Evolutionary conservation across 345 rosid species (phyloP).

Genomic region (Camelina neglecta): DNA sequence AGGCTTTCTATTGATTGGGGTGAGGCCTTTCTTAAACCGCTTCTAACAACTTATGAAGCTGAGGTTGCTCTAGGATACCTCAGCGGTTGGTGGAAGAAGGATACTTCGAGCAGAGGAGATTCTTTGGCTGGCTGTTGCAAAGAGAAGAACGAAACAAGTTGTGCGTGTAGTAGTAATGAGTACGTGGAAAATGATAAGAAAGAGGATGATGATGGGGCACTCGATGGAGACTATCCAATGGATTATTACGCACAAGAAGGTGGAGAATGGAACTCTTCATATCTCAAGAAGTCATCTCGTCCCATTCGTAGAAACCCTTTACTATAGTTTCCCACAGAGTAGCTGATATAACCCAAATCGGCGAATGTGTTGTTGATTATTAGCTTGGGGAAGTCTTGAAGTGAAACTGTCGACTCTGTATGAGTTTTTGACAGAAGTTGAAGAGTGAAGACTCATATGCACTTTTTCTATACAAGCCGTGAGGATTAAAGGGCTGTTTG

Average conservation of each 20-base stretch:
- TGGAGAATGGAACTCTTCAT: constrained; percentile 93
- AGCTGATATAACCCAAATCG: background rate
- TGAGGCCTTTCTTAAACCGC: constrained; percentile 79
- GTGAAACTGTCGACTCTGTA: background rate
- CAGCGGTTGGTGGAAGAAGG: constrained; percentile 90
- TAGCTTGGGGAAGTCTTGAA: background rate
- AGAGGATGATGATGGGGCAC: constrained; percentile 32
- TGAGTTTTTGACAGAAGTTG: constrained; percentile 13
- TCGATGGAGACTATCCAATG: constrained; percentile 81
- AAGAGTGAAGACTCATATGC: constrained; percentile 13
- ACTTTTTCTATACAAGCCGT: background rate
- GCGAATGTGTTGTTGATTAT: background rate
- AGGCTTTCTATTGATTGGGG: constrained; percentile 98
- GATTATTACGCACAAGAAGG: constrained; percentile 97
- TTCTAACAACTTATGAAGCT: constrained; percentile 86
- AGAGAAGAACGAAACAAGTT: constrained; percentile 30
- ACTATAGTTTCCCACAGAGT: constrained; percentile 1
- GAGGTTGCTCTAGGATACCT: constrained; percentile 78
- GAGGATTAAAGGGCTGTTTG: background rate
- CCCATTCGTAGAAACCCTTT: constrained; percentile 44
- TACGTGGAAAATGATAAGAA: constrained; percentile 31
- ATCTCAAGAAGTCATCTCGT: constrained; percentile 66
- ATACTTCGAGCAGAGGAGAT: constrained; percentile 30
- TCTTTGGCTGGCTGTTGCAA: constrained; percentile 41
- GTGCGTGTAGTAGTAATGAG: constrained; percentile 48